Conservation (phyloP, 768 basidiomycete genomes). For the Rhizopogon vinicolor region DNA sequence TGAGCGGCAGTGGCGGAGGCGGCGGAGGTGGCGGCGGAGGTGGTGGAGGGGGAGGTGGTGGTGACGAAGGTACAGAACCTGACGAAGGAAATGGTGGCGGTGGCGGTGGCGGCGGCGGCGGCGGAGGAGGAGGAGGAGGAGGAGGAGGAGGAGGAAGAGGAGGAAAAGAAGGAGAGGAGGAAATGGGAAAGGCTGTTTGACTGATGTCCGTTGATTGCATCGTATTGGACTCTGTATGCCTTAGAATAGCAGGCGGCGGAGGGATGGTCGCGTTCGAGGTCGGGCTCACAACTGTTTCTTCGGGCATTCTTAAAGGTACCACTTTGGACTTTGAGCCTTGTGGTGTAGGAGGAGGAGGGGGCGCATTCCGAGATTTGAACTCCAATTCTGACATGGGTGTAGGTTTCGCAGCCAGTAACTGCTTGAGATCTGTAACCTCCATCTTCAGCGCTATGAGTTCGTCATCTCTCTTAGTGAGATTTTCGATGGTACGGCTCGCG, state of each 20-base stretch:
- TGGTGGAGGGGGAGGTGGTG: conserved; percentile 9
- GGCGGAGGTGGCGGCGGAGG: conserved; percentile 26
- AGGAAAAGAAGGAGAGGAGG: conserved; percentile 28
- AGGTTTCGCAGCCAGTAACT: conserved; percentile 46
- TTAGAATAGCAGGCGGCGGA: conserved; percentile 5
- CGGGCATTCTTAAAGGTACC: not conserved
- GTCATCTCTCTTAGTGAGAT: conserved; percentile 61
- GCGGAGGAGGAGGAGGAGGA: too few species aligned
- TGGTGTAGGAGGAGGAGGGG: conserved; percentile 54
- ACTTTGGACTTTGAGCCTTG: conserved; percentile 3
- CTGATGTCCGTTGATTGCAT: not conserved
- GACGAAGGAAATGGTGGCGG: too few species aligned
- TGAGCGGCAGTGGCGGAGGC: conserved; percentile 21
- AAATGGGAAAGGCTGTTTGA: conserved; percentile 3
- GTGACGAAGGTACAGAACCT: not conserved
- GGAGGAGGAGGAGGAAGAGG: conserved; percentile 33
- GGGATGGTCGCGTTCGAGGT: not conserved
- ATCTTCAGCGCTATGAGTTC: conserved; percentile 50
- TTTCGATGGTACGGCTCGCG: conserved; percentile 67
- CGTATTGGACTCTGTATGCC: conserved; percentile 9
- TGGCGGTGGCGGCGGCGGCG: too few species aligned
- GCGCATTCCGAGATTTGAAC: conserved; percentile 63
- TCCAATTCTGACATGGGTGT: conserved; percentile 57
- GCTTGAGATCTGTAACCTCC: conserved; percentile 48
- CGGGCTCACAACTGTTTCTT: not conserved